A percentile compares a stretch with the other conserved stretches of the same genome.
Evolutionary conservation across 768 basidiomycete genomes (phyloP).

Genomic region (Krasilnikovozyma curviuscula): DNA sequence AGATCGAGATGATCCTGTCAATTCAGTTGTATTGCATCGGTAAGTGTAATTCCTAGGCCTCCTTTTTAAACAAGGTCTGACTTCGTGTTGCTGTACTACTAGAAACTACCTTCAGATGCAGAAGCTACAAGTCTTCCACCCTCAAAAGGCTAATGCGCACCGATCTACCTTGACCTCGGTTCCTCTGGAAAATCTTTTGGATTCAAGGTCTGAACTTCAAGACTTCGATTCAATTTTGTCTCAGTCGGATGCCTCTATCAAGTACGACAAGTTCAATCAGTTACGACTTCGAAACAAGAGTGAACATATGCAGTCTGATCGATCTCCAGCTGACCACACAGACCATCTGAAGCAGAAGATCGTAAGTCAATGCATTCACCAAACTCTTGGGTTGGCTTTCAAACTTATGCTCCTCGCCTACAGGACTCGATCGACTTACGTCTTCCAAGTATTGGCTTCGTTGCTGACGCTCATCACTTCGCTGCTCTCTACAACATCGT

Average conservation of each 20-base stretch:
- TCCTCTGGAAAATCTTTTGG: constrained; percentile 78
- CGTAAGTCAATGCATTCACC: no score
- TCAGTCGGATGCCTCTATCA: constrained; percentile 64
- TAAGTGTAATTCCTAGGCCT: constrained; percentile 22
- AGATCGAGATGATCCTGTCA: constrained; percentile 62
- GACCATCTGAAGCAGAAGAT: constrained; percentile 48
- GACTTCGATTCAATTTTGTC: constrained; percentile 79
- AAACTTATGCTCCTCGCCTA: neutral
- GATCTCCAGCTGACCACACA: constrained; percentile 17
- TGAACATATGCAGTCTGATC: constrained; percentile 33
- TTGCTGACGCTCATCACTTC: neutral
- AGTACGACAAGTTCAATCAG: constrained; percentile 88
- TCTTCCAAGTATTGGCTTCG: neutral
- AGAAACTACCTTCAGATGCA: constrained; percentile 62
- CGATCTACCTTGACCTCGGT: constrained; percentile 29
- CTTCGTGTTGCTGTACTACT: neutral
- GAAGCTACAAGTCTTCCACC: constrained; percentile 75
- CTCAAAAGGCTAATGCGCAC: constrained; percentile 25
- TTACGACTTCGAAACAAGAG: constrained; percentile 51
- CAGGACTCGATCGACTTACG: neutral
- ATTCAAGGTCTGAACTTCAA: constrained; percentile 57
- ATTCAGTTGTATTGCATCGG: constrained; percentile 70
- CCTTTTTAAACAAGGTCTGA: neutral
- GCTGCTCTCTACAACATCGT: constrained; percentile 57
- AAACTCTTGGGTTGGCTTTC: no score